Percentiles rank a stretch among this genome's conserved stretches.
Evolutionary conservation across 2,329 filamentous ascomycete species (phyloP).

Genomic region (Arthroderma sp.): DNA sequence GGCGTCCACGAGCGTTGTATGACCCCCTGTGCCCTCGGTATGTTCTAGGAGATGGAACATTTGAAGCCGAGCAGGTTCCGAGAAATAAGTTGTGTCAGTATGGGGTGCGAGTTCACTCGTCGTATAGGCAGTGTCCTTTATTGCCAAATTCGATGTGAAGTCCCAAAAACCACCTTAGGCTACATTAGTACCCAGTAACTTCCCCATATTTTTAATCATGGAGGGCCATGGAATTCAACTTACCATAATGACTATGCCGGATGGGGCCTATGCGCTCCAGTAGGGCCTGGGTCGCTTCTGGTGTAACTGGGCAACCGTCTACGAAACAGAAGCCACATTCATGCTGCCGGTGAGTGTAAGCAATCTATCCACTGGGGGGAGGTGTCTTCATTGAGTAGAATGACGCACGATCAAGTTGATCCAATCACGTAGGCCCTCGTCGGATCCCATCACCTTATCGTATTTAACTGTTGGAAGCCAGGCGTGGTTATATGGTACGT

Average conservation of each 20-base stretch:
- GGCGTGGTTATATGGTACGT: slow-evolving; percentile 18
- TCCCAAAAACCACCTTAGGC: slow-evolving; percentile 55
- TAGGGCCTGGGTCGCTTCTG: slow-evolving; percentile 59
- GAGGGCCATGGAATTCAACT: slow-evolving; percentile 32
- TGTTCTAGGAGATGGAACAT: slow-evolving; percentile 86
- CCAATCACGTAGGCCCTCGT: slow-evolving; percentile 46
- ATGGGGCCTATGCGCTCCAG: slow-evolving; percentile 76
- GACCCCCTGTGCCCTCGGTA: slow-evolving; percentile 51
- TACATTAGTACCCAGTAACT: not conserved
- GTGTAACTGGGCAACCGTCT: slow-evolving; percentile 52
- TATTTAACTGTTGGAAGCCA: slow-evolving; percentile 49
- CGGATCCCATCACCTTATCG: slow-evolving; percentile 45
- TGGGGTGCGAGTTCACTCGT: slow-evolving; percentile 70
- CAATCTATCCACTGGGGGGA: not conserved
- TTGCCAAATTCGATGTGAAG: slow-evolving; percentile 76
- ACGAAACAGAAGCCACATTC: slow-evolving; percentile 67
- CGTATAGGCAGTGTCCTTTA: slow-evolving; percentile 86
- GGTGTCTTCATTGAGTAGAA: slow-evolving; percentile 5
- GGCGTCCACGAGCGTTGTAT: slow-evolving; percentile 73
- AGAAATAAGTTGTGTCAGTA: slow-evolving; percentile 94
- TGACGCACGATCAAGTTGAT: slow-evolving; percentile 43
- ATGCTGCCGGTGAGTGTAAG: slow-evolving; percentile 36
- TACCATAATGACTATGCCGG: slow-evolving; percentile 80
- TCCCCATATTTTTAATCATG: not conserved
- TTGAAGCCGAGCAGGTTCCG: slow-evolving; percentile 79